These are phyloP conservation scores for Knufia petricola DNA, from an alignment of 2,329 filamentous ascomycete species.

Conservation along the genomic window DNA sequence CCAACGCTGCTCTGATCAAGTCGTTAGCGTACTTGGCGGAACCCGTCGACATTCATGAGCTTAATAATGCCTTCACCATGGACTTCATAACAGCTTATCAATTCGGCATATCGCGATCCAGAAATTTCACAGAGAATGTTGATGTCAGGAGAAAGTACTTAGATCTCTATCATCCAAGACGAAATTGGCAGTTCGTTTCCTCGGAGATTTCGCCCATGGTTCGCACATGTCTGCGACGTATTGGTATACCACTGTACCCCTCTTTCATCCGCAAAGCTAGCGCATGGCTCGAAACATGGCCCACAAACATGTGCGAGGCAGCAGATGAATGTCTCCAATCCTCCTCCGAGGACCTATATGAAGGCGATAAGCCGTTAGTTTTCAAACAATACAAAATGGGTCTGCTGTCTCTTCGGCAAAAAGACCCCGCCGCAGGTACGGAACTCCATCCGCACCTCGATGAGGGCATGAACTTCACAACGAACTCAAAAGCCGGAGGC, in stretches of 20 bases:
- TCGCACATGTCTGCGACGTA: constrained; percentile 23
- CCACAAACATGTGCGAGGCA: constrained; percentile 46
- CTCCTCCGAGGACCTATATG: constrained; percentile 24
- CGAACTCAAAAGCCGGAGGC: constrained; percentile 11
- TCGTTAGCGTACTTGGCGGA: too few relatives aligned
- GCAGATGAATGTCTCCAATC: constrained; percentile 39
- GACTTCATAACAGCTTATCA: constrained; percentile 68
- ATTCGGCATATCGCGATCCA: constrained; percentile 55
- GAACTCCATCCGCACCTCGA: constrained; percentile 10
- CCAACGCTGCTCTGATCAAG: too few relatives aligned
- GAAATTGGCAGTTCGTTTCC: constrained; percentile 61
- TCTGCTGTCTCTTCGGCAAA: constrained; percentile 32
- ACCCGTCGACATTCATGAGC: constrained; percentile 53
- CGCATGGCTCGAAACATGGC: constrained; percentile 59
- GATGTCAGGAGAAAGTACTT: constrained; percentile 53
- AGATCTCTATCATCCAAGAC: constrained; percentile 58
- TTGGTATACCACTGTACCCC: constrained; percentile 55
- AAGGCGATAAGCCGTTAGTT: constrained; percentile 29
- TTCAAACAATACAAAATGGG: constrained; percentile 46
- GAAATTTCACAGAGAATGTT: constrained; percentile 54
- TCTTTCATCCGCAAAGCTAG: constrained; percentile 60
- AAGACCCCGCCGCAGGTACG: constrained; percentile 16
- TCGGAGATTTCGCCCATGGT: constrained; percentile 59
- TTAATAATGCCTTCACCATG: constrained; percentile 64
- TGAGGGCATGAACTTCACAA: constrained; percentile 21